A percentile compares a stretch with the other conserved stretches of the same genome.
These are phyloP conservation scores for Agaricus subrufescens DNA, from an alignment of 768 basidiomycete species.

Conservation along the genomic window DNA sequence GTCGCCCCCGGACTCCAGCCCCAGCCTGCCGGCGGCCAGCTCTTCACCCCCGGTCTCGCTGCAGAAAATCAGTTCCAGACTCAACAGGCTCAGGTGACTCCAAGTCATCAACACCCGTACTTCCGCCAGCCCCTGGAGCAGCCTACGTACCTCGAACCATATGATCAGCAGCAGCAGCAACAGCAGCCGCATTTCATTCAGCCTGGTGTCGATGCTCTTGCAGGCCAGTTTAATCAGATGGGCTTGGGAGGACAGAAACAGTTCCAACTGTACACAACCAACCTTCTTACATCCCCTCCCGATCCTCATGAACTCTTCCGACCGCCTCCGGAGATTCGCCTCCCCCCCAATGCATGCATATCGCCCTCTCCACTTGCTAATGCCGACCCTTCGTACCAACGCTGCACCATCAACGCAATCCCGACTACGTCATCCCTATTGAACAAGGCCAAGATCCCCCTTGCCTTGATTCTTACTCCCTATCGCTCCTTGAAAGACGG, in stretches of 20 bases:
- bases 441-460: slow-evolving; percentile 85
- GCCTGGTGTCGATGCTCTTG: slow-evolving; percentile 55
- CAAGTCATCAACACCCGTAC: slow-evolving; percentile 30
- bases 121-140: slow-evolving; percentile 36
- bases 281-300: slow-evolving; percentile 89
- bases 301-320: slow-evolving; percentile 80
- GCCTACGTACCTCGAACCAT: slow-evolving; percentile 43
- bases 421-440: slow-evolving; percentile 87
- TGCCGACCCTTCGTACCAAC: slow-evolving; percentile 88
- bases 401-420: slow-evolving; percentile 87
- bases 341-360: slow-evolving; percentile 81
- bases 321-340: slow-evolving; percentile 84
- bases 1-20: slow-evolving; percentile 33
- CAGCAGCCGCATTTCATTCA: slow-evolving; percentile 40
- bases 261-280: slow-evolving; percentile 79
- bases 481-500: slow-evolving; percentile 84
- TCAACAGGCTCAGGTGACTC: slow-evolving; percentile 48
- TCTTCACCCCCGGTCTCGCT: slow-evolving; percentile 84
- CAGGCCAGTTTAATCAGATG: slow-evolving; percentile 90
- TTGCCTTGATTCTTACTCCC: slow-evolving; percentile 86
- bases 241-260: slow-evolving; percentile 74
- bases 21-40: slow-evolving; percentile 44
- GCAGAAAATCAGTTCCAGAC: slow-evolving; percentile 63
- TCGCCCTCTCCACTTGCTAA: slow-evolving; percentile 77
- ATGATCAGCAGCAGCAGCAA: slow-evolving; percentile 33